These are phyloP conservation scores for Russula brevipes DNA, from an alignment of 768 basidiomycete genomes.

Conservation along the genomic window DNA sequence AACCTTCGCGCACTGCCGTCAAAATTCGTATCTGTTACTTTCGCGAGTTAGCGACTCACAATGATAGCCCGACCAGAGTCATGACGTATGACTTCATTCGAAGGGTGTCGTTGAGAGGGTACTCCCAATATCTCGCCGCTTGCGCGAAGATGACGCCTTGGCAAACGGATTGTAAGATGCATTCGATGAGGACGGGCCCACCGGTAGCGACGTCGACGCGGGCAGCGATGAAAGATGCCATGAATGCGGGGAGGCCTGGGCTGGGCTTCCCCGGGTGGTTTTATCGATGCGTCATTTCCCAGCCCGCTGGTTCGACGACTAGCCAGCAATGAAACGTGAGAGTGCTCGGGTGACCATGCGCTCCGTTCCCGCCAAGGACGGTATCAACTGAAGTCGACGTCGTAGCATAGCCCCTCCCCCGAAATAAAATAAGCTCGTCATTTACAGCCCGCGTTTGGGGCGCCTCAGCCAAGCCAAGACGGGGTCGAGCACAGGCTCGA, in stretches of 20 bases:
- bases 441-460: no score
- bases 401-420: no score
- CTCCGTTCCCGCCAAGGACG: no score
- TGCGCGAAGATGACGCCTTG: conserved; percentile 34
- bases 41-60: conserved; percentile 33
- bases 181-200: conserved; percentile 43
- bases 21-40: background rate
- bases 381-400: no score
- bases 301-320: background rate
- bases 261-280: background rate
- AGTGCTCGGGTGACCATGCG: no score
- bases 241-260: background rate
- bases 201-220: conserved; percentile 21
- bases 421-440: no score
- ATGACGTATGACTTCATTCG: conserved; percentile 40
- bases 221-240: background rate
- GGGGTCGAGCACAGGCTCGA: no score
- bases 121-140: conserved; percentile 34
- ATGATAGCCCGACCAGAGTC: conserved; percentile 37
- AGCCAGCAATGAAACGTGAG: background rate
- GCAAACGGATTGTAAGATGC: conserved; percentile 45
- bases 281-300: conserved; percentile 2
- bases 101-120: conserved; percentile 42
- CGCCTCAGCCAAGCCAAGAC: no score
- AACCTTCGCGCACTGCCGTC: conserved; percentile 18